Percentiles rank a stretch among this genome's conserved stretches.
These are phyloP conservation scores for Cercospora citrullina DNA, from an alignment of 2,329 filamentous ascomycete genomes.

Conservation along the genomic window DNA sequence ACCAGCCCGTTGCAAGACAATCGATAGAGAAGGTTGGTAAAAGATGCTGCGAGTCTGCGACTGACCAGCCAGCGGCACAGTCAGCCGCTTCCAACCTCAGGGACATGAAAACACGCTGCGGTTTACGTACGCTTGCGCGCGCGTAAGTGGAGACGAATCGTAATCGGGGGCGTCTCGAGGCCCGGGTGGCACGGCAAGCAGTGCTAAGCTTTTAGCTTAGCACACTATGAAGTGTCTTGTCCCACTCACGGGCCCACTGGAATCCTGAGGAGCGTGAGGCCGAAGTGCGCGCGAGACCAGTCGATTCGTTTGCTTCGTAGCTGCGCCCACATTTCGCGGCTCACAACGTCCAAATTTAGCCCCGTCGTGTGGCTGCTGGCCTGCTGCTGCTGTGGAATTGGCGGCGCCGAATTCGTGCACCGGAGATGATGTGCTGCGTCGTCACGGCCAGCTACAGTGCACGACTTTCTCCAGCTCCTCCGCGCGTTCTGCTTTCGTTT, in stretches of 20 bases:
- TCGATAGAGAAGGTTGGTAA: conserved; percentile 2
- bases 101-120: conserved; percentile 9
- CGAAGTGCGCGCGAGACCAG: conserved; percentile 17
- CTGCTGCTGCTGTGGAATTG: not conserved
- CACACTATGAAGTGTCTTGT: conserved; percentile 15
- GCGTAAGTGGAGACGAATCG: conserved; percentile 16
- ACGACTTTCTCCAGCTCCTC: not conserved
- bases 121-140: conserved; percentile 20
- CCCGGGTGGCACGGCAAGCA: conserved; percentile 15
- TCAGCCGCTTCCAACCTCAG: not conserved
- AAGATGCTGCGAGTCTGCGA: conserved; percentile 3
- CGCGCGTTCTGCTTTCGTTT: not conserved
- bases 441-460: not conserved
- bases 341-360: not conserved
- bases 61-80: not conserved
- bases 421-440: not conserved
- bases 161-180: conserved; percentile 15
- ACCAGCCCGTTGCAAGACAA: not conserved
- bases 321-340: not conserved
- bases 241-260: not conserved
- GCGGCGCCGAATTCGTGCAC: not conserved
- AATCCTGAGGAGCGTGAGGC: not conserved
- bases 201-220: conserved; percentile 17
- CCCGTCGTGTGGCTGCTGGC: not conserved
- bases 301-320: not conserved